Evolutionary conservation across 2,329 filamentous ascomycete genomes (phyloP).

Genomic region (Botrytis sinoallii): DNA sequence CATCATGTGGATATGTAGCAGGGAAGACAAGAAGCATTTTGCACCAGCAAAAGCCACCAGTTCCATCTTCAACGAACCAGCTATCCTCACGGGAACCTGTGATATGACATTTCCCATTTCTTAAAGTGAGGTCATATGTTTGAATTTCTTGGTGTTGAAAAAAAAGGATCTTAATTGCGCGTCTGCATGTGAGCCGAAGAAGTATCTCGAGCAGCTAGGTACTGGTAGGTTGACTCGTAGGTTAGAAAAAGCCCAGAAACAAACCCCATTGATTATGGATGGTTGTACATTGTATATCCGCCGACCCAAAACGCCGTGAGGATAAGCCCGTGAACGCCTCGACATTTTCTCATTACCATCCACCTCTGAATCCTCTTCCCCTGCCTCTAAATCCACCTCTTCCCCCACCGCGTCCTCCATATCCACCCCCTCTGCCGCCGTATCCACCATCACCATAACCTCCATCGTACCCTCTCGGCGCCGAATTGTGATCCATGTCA

Average conservation of each 20-base stretch:
- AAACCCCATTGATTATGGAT: not conserved
- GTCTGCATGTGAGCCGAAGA: not conserved
- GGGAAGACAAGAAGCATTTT: not conserved
- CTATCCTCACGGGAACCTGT: not conserved
- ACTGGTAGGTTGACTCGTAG: not conserved
- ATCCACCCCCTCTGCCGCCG: conserved; percentile 42
- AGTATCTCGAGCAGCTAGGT: not conserved
- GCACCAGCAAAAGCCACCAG: not conserved
- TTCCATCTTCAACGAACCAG: not conserved
- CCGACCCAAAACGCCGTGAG: conserved; percentile 15
- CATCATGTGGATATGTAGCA: not conserved
- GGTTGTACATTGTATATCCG: conserved; percentile 5
- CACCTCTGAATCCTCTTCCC: conserved; percentile 30
- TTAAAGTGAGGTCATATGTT: too few relatives aligned
- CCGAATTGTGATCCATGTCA: conserved; percentile 50
- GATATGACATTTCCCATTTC: not conserved
- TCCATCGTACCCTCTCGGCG: conserved; percentile 52
- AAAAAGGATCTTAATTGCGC: not conserved
- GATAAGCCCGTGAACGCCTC: conserved; percentile 8
- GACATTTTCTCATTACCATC: conserved; percentile 27
- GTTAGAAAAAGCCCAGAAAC: not conserved
- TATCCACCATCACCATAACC: conserved; percentile 46
- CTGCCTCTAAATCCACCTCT: conserved; percentile 32
- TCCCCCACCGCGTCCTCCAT: conserved; percentile 33
- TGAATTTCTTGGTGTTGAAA: not conserved